Evolutionary conservation across 352 stramenopile species (phyloP).

Genomic region (Lagenidium sp.): DNA sequence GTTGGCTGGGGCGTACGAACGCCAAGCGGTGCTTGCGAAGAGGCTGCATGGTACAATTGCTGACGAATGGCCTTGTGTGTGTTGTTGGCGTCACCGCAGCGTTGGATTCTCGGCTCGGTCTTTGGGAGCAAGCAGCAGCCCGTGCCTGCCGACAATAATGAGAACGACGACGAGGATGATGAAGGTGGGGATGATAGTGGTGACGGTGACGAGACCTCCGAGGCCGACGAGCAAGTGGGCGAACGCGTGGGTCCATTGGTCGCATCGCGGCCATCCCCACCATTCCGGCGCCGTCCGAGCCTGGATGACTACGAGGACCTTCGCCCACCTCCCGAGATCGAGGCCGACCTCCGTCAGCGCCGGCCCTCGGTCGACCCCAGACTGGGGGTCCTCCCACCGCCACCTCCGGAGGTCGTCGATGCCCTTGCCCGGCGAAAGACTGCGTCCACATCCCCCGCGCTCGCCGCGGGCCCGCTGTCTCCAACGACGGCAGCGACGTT

Average conservation of each 20-base stretch:
- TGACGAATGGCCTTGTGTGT: not conserved
- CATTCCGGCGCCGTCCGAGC: too few relatives aligned
- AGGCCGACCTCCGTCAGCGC: constrained; percentile 11
- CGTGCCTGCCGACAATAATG: not conserved
- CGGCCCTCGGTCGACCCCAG: too few relatives aligned
- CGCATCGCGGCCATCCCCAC: too few relatives aligned
- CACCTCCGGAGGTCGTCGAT: constrained; percentile 13
- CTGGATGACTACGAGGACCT: constrained; percentile 12
- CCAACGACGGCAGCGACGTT: constrained; percentile 4
- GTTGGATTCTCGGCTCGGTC: constrained; percentile 14
- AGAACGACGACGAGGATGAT: constrained; percentile 1
- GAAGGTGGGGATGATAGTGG: constrained; percentile 7
- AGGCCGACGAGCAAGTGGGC: not conserved
- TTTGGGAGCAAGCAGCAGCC: constrained; percentile 2
- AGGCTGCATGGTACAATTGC: not conserved
- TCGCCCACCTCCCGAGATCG: constrained; percentile 11
- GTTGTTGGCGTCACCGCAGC: constrained; percentile 8
- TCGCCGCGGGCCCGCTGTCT: constrained; percentile 3
- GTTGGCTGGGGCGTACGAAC: constrained; percentile 1
- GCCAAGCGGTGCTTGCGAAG: not conserved
- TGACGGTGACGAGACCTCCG: constrained; percentile 10
- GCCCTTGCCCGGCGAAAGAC: constrained; percentile 10
- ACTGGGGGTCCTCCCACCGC: constrained; percentile 2
- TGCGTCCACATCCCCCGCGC: not conserved
- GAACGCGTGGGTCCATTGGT: too few relatives aligned